Base-by-base conservation (phyloP, 75 land plant genomes). In the Cryptomeria japonica region DNA sequence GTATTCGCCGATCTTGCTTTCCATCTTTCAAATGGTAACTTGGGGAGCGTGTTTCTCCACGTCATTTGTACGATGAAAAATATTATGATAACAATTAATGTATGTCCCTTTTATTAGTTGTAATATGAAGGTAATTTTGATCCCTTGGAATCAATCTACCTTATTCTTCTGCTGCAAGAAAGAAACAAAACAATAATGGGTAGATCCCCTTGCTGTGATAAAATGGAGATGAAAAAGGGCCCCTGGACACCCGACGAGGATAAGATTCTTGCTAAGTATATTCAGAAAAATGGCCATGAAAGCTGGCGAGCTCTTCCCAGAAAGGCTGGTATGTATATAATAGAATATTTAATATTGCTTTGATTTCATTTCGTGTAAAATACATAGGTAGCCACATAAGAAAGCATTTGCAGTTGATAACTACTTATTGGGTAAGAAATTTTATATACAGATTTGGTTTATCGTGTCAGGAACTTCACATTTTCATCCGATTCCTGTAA, bases 151-250 rank as follows among this genome's bases (percentile, higher is more conserved):
- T 39, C 41, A 39, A 2, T 1, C 41, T 39, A 1, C 2, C 2
- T 39, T 39, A 39, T 39, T 39, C 2, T 39, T 1, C 41, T 39
- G 41, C 41, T 39, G 41, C 2, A 39, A 2, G 41, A 1, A 39
- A 39, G 41, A 39, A 39, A 39, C 41, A 39, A 2, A 51, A 51
- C 15, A 51, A 64, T 64, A n/a, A 70, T 70, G 73, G 73, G 86
- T 51, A 86, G 83, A 86, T 80, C 82, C 39, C 86, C 86, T 31
- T 86, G 83, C 86, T 86, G 86, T 55, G 86, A 86, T 25, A 56
- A 86, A 55, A 0, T 28, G 61, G 83, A 82, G 2, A 14, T 86
- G 10, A 86, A 86, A n/a, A 46, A 55, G 14, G 86, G 86, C 12
- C 84, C 84, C 11, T 86, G 86, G 86, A n/a, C 39, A 13, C 86